Evolutionary conservation across 2,329 filamentous ascomycete genomes (phyloP).

Genomic region (Epichloe glyceriae): DNA sequence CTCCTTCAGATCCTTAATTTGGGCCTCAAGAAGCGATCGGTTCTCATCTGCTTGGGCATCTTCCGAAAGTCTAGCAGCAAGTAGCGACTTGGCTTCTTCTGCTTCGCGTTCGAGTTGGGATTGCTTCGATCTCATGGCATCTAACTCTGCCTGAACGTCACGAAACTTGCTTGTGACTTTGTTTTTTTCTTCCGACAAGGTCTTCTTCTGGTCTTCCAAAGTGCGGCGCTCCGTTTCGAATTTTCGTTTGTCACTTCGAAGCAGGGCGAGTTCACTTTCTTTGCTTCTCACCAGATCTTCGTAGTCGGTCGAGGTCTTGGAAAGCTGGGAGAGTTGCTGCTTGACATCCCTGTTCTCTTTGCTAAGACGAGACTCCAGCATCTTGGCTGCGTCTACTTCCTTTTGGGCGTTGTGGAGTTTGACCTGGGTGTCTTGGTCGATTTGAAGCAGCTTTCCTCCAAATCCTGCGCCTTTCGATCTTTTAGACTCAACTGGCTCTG

Average conservation of each 20-base stretch:
- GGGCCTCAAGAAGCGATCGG: constrained; percentile 69
- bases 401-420: constrained; percentile 69
- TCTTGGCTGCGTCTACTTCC: constrained; percentile 61
- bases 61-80: constrained; percentile 80
- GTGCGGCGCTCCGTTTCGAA: constrained; percentile 67
- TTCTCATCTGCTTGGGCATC: constrained; percentile 76
- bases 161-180: constrained; percentile 63
- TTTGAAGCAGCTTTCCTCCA: constrained; percentile 75
- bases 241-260: constrained; percentile 74
- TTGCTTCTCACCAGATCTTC: constrained; percentile 89
- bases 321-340: constrained; percentile 73
- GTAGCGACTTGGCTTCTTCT: constrained; percentile 70
- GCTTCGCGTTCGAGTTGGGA: constrained; percentile 77
- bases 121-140: constrained; percentile 75
- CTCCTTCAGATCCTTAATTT: constrained; percentile 76
- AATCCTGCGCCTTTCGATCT: constrained; percentile 76
- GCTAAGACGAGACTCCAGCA: constrained; percentile 61
- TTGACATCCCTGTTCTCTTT: constrained; percentile 75
- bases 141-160: constrained; percentile 77
- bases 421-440: constrained; percentile 79
- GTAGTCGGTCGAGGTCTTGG: constrained; percentile 84
- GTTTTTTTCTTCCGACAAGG: constrained; percentile 63
- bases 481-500: constrained; percentile 82
- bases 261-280: constrained; percentile 78
- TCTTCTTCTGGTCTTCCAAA: constrained; percentile 66